A percentile compares a stretch with the other conserved stretches of the same genome.
phyloP scores from a whole-genome alignment of 1,139 yeast species.

The Sugiyamaella sp. region DNA sequence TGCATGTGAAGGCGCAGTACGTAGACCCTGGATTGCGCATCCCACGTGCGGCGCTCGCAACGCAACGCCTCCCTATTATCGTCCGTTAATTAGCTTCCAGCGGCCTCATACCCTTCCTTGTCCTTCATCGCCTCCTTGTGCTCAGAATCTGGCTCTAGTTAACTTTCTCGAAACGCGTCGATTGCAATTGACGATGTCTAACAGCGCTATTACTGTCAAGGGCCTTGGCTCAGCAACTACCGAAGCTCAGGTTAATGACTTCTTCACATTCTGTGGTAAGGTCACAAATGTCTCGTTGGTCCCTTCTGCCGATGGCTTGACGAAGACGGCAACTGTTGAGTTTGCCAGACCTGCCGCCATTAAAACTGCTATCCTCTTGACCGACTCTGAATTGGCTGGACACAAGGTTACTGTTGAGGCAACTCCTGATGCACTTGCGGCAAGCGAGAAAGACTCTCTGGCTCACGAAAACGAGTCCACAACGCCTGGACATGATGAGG shows the following conservation, averaged over 20 bases:
- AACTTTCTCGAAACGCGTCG: not conserved
- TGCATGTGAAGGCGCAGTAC: constrained; percentile 2
- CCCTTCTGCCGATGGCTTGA: constrained; percentile 37
- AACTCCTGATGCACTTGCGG: constrained; percentile 40
- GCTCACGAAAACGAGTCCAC: constrained; percentile 35
- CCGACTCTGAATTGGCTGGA: constrained; percentile 75
- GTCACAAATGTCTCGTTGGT: constrained; percentile 50
- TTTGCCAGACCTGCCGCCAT: constrained; percentile 66
- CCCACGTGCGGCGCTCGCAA: constrained; percentile 14
- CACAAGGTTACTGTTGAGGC: constrained; percentile 54
- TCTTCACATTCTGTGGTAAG: constrained; percentile 79
- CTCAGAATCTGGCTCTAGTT: not conserved
- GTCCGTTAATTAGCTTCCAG: not conserved
- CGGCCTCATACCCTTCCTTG: not conserved
- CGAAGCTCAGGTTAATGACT: constrained; percentile 61
- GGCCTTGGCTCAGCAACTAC: constrained; percentile 60
- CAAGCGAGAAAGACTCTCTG: constrained; percentile 36
- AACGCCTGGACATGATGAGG: constrained; percentile 38
- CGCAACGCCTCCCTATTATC: constrained; percentile 10
- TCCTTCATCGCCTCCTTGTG: not conserved
- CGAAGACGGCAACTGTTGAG: constrained; percentile 50
- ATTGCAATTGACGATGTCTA: constrained; percentile 5
- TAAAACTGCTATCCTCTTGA: constrained; percentile 69
- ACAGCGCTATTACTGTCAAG: constrained; percentile 49
- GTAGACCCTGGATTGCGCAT: constrained; percentile 10